Evolutionary conservation across 257 asterid species (phyloP).

Genomic region (Salvia rosmarinus): DNA sequence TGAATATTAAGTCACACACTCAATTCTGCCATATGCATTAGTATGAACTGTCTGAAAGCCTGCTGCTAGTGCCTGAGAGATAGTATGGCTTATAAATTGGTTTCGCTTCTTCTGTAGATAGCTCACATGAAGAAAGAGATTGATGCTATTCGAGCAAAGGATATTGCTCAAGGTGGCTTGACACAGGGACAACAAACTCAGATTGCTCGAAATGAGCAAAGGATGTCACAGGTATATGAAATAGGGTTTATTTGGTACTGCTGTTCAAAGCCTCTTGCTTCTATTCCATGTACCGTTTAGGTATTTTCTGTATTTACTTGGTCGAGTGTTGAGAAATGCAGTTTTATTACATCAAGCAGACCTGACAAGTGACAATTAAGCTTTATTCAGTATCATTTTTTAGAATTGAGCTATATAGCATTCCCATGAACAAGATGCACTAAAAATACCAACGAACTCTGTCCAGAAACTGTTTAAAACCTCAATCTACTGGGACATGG

Average conservation of each 20-base stretch:
- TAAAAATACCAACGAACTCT: not conserved
- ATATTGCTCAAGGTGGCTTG: slow-evolving; percentile 98
- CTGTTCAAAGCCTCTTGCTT: slow-evolving; percentile 23
- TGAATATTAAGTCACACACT: no score
- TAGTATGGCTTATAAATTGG: slow-evolving; percentile 20
- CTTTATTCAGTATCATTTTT: slow-evolving; percentile 18
- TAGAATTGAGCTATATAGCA: slow-evolving; percentile 14
- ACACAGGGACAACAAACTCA: slow-evolving; percentile 99
- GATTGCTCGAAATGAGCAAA: slow-evolving; percentile 98
- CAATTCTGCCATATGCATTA: not conserved
- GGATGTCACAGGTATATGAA: slow-evolving; percentile 80
- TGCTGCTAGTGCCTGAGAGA: slow-evolving; percentile 1
- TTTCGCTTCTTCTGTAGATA: slow-evolving; percentile 51
- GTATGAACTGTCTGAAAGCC: not conserved
- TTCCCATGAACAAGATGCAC: slow-evolving; percentile 6
- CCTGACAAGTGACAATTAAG: slow-evolving; percentile 6
- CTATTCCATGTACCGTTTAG: slow-evolving; percentile 3
- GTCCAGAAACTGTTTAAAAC: slow-evolving; percentile 1
- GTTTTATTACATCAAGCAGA: slow-evolving; percentile 24
- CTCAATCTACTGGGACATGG: slow-evolving; percentile 13
- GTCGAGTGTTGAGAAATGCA: slow-evolving; percentile 14
- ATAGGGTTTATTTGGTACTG: slow-evolving; percentile 14
- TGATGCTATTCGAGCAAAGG: slow-evolving; percentile 98
- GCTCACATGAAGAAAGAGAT: slow-evolving; percentile 99
- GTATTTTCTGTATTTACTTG: not conserved